phyloP scores from a whole-genome alignment of 176 grass and related monocot species.

The Juncus inflexus region DNA sequence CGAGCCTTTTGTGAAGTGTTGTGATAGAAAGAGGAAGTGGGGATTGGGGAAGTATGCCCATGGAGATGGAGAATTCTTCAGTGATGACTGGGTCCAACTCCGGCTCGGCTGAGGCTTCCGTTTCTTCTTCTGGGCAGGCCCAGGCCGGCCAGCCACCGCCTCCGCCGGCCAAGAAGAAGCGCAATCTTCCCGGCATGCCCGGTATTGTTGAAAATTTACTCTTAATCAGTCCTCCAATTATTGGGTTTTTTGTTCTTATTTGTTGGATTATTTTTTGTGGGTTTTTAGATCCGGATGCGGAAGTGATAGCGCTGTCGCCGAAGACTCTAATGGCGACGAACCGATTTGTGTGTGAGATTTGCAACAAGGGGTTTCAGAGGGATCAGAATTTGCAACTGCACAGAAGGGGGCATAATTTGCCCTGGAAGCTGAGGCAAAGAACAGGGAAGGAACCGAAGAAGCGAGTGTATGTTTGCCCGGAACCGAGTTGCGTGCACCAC shows the following conservation, averaged over 20 bases:
- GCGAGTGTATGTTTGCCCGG: constrained; percentile 88
- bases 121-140: constrained; percentile 59
- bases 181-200: constrained; percentile 95
- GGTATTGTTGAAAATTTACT: constrained; percentile 35
- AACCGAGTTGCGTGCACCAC: constrained; percentile 73
- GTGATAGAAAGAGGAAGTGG: constrained; percentile 11
- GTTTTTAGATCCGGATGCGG: constrained; percentile 81
- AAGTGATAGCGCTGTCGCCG: constrained; percentile 93
- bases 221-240: neutral
- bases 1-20: neutral
- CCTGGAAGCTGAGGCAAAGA: constrained; percentile 94
- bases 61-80: constrained; percentile 68
- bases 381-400: constrained; percentile 99
- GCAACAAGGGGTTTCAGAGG: constrained; percentile 97
- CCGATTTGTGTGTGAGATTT: constrained; percentile 98
- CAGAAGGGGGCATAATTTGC: constrained; percentile 88
- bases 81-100: constrained; percentile 47
- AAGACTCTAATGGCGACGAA: constrained; percentile 94
- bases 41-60: constrained; percentile 21
- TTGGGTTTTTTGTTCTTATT: neutral
- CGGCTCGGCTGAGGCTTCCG: constrained; percentile 41
- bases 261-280: neutral
- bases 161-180: constrained; percentile 78
- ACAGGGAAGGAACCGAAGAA: constrained; percentile 71
- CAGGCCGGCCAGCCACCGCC: constrained; percentile 12